Evolutionary conservation across 176 grass and related monocot species (phyloP).

Genomic region (Aegilops sharonensis): DNA sequence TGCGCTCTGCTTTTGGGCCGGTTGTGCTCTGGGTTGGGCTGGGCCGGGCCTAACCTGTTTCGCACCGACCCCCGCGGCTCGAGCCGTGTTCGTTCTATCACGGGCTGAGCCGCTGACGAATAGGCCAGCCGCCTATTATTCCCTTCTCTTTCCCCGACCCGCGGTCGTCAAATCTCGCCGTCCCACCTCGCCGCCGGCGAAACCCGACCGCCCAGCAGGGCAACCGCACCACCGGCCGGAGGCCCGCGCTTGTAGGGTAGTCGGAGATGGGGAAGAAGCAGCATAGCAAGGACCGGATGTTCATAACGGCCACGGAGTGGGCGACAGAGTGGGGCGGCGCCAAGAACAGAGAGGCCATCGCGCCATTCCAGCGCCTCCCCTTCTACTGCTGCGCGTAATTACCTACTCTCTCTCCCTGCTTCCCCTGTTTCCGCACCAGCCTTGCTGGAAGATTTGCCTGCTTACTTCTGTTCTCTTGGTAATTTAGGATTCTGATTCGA

Average conservation of each 20-base stretch:
- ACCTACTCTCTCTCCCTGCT: not conserved
- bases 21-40: not conserved
- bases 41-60: not conserved
- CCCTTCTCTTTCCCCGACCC: slow-evolving; percentile 10
- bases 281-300: slow-evolving; percentile 99
- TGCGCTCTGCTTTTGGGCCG: not conserved
- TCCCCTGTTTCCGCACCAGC: not conserved
- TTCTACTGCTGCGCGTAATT: slow-evolving; percentile 98
- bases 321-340: slow-evolving; percentile 97
- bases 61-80: slow-evolving; percentile 19
- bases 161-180: slow-evolving; percentile 27
- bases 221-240: not conserved
- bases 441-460: not conserved
- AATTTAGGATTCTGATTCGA: slow-evolving; percentile 14
- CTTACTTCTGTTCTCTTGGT: not conserved
- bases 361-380: slow-evolving; percentile 84
- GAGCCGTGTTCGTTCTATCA: slow-evolving; percentile 3
- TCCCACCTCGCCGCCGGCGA: slow-evolving; percentile 29
- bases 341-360: slow-evolving; percentile 65
- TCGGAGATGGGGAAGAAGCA: slow-evolving; percentile 97
- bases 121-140: slow-evolving; percentile 7
- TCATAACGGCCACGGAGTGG: slow-evolving; percentile 94
- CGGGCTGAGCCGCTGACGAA: slow-evolving; percentile 10
- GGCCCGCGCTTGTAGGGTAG: not conserved
- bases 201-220: not conserved